Conservation (phyloP, 2,329 filamentous ascomycete genomes). For the Aspergillus texensis region DNA sequence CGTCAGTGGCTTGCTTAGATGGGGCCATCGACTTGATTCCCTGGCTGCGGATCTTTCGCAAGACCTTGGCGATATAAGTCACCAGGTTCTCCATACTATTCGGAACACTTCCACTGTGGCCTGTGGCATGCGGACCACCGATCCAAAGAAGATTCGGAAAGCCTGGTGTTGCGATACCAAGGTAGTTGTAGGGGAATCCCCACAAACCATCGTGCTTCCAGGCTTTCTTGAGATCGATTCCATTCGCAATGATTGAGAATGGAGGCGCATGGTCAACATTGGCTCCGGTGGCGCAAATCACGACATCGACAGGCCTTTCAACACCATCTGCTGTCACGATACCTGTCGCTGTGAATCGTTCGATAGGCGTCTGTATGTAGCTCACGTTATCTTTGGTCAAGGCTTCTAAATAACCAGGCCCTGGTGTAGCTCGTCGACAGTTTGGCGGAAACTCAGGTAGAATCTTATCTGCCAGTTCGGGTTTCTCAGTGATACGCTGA, state of each 20-base stretch:
- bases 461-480: conserved; percentile 58
- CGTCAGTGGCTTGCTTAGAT: conserved; percentile 61
- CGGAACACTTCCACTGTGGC: conserved; percentile 67
- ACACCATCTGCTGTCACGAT: conserved; percentile 63
- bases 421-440: conserved; percentile 67
- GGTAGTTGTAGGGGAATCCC: conserved; percentile 69
- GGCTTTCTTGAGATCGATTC: conserved; percentile 55
- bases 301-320: conserved; percentile 61
- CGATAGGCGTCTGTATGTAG: conserved; percentile 61
- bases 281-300: conserved; percentile 71
- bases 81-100: conserved; percentile 68
- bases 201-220: conserved; percentile 61
- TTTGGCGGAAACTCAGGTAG: conserved; percentile 66
- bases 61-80: conserved; percentile 65
- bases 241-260: conserved; percentile 62
- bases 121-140: conserved; percentile 62
- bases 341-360: conserved; percentile 60
- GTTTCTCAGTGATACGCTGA: conserved; percentile 55
- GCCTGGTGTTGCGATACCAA: conserved; percentile 64
- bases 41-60: conserved; percentile 68
- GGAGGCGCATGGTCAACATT: conserved; percentile 62
- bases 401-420: conserved; percentile 69
- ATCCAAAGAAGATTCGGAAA: conserved; percentile 71
- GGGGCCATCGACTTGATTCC: conserved; percentile 66
- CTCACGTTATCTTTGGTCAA: conserved; percentile 64